These are phyloP conservation scores for Ascocoryne sarcoides DNA, from an alignment of 2,329 filamentous ascomycete species.

Conservation along the genomic window DNA sequence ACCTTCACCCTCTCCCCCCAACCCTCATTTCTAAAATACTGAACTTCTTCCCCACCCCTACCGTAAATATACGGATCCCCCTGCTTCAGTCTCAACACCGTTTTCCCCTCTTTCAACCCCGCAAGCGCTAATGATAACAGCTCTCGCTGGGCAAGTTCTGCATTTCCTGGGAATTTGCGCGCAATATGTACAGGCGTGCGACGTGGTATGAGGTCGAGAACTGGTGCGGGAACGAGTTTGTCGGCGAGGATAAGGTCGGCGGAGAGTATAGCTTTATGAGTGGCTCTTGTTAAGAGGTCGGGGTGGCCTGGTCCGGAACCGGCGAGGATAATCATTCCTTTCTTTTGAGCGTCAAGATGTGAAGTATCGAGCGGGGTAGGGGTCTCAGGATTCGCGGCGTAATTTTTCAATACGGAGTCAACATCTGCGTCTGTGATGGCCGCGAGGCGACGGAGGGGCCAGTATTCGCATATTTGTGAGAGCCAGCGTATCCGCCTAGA, in stretches of 20 bases:
- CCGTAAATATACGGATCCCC: conserved; percentile 96
- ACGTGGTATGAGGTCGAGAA: conserved; percentile 83
- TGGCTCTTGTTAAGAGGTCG: conserved; percentile 77
- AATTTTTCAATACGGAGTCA: conserved; percentile 65
- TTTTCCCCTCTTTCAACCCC: conserved; percentile 60
- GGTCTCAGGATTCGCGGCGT: conserved; percentile 35
- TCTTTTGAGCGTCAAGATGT: conserved; percentile 27
- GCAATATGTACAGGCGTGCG: conserved; percentile 86
- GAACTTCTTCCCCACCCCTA: conserved; percentile 84
- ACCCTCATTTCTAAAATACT: conserved; percentile 68
- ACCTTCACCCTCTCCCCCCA: conserved; percentile 57
- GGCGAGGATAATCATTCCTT: conserved; percentile 74
- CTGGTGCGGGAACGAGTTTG: conserved; percentile 75
- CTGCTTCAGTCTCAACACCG: conserved; percentile 85
- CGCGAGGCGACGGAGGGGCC: conserved; percentile 79
- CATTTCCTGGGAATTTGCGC: conserved; percentile 95
- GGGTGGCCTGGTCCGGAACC: conserved; percentile 91
- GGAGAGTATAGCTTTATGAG: conserved; percentile 63
- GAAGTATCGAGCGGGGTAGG: conserved; percentile 25
- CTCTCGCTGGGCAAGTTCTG: conserved; percentile 86
- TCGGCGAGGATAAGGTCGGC: conserved; percentile 78
- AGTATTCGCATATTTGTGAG: conserved; percentile 95
- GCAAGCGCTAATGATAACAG: conserved; percentile 70
- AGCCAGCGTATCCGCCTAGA: conserved; percentile 86
- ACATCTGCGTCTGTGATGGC: conserved; percentile 74